Base-by-base conservation (phyloP, 805 yeast genomes). In the Cyberlindnera euphorbiiphila region DNA sequence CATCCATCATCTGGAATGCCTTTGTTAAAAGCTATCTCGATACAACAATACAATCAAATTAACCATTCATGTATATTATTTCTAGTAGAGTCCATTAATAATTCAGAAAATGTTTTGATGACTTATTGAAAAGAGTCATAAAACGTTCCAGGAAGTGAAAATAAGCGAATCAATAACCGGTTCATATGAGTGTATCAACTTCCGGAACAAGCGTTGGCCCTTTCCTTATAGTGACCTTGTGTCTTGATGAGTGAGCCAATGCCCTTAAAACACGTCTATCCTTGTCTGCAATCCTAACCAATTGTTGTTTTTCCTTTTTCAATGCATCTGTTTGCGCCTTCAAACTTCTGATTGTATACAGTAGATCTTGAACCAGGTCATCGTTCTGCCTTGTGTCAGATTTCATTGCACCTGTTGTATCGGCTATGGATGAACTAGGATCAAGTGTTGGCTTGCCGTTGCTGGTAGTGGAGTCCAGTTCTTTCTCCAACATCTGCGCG, bases 181-280 rank as follows among this genome's bases (percentile, higher is more conserved):
- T 3, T 37, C 28, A 53, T 17, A 53, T 45, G 26, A 50, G 17
- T 15, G 49, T 41, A 26, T 51, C 57, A 19, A 53, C 39, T 13
- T 41, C 41, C 14, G 50, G 49, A 2, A 53, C 39, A 5, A 52
- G 12, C 4, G 37, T 40, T 14, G 50, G 38, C 0, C 58, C 56
- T 22, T 38, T 49, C 35, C 40, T 36, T 31, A 46, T 34, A 43
- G 45, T 49, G 12, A 43, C 43, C 19, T 44, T 42, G 23, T 36
- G 33, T 29, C 42, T 45, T 14, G 37, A 42, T 7, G 39, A 34
- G 15, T 32, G 39, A 6, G 46, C 50, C n/a, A 45, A 27, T 9
- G 50, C 30, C 25, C 42, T 52, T 5, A 51, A 34, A 6, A 49
- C 36, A 11, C 45, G 40, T 39, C 42, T 52, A 19, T 52, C 54